A percentile compares a stretch with the other conserved stretches of the same genome.
Evolutionary conservation across 306 rosid species (phyloP).

Genomic region (Sicyos edulis): DNA sequence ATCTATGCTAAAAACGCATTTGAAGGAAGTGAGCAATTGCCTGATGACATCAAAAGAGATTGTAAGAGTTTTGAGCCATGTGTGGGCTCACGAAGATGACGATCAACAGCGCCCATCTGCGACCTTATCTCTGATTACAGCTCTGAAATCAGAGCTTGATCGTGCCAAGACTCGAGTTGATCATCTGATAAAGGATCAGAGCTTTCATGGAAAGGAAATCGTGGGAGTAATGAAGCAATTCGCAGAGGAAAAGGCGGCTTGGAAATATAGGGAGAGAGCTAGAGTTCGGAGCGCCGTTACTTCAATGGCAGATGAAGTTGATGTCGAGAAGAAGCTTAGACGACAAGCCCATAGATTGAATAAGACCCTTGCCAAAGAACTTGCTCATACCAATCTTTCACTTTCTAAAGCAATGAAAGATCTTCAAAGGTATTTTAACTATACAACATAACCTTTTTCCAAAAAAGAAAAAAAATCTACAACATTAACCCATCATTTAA

Average conservation of each 20-base stretch:
- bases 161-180: constrained; percentile 52
- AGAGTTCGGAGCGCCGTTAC: constrained; percentile 47
- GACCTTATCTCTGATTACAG: constrained; percentile 45
- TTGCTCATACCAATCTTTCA: constrained; percentile 50
- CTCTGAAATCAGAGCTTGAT: constrained; percentile 64
- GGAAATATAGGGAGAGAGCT: constrained; percentile 72
- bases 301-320: constrained; percentile 53
- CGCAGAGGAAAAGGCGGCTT: constrained; percentile 66
- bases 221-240: constrained; percentile 48
- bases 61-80: constrained; percentile 55
- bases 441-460: too few relatives aligned
- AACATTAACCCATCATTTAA: too few relatives aligned
- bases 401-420: constrained; percentile 51
- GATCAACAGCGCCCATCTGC: constrained; percentile 31
- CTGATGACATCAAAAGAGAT: constrained; percentile 73
- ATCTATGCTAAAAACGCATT: constrained; percentile 36
- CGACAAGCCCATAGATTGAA: constrained; percentile 70
- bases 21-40: constrained; percentile 71
- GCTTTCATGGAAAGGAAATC: constrained; percentile 37
- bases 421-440: background rate
- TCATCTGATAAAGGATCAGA: constrained; percentile 44
- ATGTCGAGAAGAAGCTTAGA: constrained; percentile 73
- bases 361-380: constrained; percentile 68
- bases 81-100: constrained; percentile 45
- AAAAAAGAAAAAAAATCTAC: too few relatives aligned